Conservation (phyloP, 2,329 filamentous ascomycete genomes). For the Thermoascus crustaceus region DNA sequence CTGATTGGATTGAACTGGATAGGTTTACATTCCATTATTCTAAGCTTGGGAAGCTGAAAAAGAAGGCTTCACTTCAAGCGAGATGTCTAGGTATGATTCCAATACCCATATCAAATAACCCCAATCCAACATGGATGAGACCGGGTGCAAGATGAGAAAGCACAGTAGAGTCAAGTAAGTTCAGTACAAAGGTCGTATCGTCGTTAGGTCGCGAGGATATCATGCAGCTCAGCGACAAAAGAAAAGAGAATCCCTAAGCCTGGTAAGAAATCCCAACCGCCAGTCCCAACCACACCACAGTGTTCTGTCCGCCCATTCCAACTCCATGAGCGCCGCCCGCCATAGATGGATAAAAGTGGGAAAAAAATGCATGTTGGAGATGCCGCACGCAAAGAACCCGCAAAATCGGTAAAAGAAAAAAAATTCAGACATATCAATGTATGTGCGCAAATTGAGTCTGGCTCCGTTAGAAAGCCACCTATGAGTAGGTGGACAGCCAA, state of each 20-base stretch:
- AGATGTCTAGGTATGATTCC: neutral
- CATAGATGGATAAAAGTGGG: neutral
- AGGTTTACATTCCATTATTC: neutral
- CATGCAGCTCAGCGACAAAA: slow-evolving; percentile 2
- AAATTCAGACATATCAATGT: too few relatives aligned
- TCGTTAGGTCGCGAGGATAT: neutral
- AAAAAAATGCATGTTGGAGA: neutral
- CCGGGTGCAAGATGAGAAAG: neutral
- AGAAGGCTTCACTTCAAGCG: too few relatives aligned
- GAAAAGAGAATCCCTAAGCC: slow-evolving; percentile 2
- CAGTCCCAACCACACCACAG: neutral
- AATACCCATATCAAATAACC: neutral
- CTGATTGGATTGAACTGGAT: neutral
- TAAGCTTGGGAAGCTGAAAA: neutral
- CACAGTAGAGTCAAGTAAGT: neutral
- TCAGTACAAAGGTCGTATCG: slow-evolving; percentile 1
- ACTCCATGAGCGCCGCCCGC: slow-evolving; percentile 4
- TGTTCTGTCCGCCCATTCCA: slow-evolving; percentile 1
- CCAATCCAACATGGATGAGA: neutral
- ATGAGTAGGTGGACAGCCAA: neutral
- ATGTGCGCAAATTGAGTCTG: neutral
- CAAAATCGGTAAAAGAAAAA: neutral
- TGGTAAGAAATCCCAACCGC: neutral
- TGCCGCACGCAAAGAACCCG: neutral
- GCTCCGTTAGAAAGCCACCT: neutral